phyloP scores from a whole-genome alignment of 345 rosid genomes.

The Triadica sebifera region DNA sequence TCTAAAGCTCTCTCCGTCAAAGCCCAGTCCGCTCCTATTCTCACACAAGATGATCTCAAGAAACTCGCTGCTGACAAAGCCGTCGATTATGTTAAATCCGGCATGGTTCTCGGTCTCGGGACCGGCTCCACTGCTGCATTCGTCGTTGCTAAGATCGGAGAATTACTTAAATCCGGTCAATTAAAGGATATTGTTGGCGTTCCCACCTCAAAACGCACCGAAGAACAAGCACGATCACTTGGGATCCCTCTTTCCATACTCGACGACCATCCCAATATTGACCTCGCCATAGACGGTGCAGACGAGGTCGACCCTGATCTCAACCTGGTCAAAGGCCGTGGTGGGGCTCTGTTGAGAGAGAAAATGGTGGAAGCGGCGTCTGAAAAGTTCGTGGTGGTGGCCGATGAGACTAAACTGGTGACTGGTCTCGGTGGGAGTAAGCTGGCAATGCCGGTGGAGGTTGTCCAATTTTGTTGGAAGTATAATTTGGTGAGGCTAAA shows the following conservation, averaged over 20 bases:
- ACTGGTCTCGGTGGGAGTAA: slow-evolving; percentile 89
- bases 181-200: slow-evolving; percentile 68
- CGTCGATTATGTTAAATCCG: slow-evolving; percentile 80
- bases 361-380: slow-evolving; percentile 96
- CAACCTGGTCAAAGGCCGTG: slow-evolving; percentile 90
- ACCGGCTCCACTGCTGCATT: slow-evolving; percentile 99
- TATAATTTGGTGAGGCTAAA: slow-evolving; percentile 69
- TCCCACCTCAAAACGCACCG: slow-evolving; percentile 92
- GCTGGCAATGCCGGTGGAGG: slow-evolving; percentile 96
- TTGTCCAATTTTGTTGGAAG: slow-evolving; percentile 95
- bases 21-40: slow-evolving; percentile 64
- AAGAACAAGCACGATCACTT: slow-evolving; percentile 80
- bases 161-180: slow-evolving; percentile 62
- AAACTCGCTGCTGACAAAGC: slow-evolving; percentile 98
- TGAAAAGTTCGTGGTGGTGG: slow-evolving; percentile 82
- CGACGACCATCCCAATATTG: slow-evolving; percentile 66
- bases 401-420: slow-evolving; percentile 83
- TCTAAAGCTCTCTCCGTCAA: slow-evolving; percentile 37
- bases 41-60: slow-evolving; percentile 85
- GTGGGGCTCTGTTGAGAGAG: slow-evolving; percentile 90
- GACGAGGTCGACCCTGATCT: slow-evolving; percentile 95
- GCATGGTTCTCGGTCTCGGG: slow-evolving; percentile 95
- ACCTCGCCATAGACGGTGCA: slow-evolving; percentile 98
- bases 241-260: slow-evolving; percentile 79
- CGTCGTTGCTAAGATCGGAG: slow-evolving; percentile 80